Evolutionary conservation across 2,329 filamentous ascomycete species (phyloP).

Genomic region (Trichoderma harzianum): DNA sequence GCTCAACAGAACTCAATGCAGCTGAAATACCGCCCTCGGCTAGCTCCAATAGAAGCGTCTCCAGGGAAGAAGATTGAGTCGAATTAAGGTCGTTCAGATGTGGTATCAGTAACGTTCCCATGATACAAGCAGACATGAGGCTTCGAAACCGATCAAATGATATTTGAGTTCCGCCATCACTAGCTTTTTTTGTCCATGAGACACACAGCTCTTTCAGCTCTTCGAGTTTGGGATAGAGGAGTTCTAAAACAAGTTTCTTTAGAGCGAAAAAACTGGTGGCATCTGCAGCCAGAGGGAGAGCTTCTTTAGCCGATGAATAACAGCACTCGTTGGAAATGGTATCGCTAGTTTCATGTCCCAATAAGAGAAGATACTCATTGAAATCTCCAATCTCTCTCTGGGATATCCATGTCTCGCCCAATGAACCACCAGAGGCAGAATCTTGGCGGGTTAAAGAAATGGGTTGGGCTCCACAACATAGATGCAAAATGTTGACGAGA

Average conservation of each 20-base stretch:
- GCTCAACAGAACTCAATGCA: slow-evolving; percentile 44
- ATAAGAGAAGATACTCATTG: slow-evolving; percentile 54
- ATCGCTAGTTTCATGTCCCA: slow-evolving; percentile 33
- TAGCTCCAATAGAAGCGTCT: slow-evolving; percentile 40
- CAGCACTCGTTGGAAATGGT: not conserved
- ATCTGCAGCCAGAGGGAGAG: slow-evolving; percentile 28
- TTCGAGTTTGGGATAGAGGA: slow-evolving; percentile 51
- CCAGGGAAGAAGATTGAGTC: slow-evolving; percentile 47
- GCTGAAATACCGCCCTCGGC: slow-evolving; percentile 40
- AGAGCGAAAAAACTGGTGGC: slow-evolving; percentile 38
- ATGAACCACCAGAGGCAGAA: slow-evolving; percentile 44
- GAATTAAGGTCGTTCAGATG: slow-evolving; percentile 47
- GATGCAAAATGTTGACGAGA: slow-evolving; percentile 65
- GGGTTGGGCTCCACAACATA: slow-evolving; percentile 57
- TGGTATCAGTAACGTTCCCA: slow-evolving; percentile 45
- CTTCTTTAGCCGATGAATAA: slow-evolving; percentile 11
- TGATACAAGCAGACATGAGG: slow-evolving; percentile 47
- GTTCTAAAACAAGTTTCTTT: slow-evolving; percentile 51
- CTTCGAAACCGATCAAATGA: slow-evolving; percentile 53
- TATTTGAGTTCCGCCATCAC: slow-evolving; percentile 47
- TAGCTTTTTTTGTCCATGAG: slow-evolving; percentile 44
- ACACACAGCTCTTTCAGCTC: slow-evolving; percentile 46
- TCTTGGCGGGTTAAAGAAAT: slow-evolving; percentile 32
- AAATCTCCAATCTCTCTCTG: slow-evolving; percentile 43
- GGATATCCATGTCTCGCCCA: slow-evolving; percentile 47